Conservation (phyloP, 257 asterid genomes). For the Lycium barbarum region DNA sequence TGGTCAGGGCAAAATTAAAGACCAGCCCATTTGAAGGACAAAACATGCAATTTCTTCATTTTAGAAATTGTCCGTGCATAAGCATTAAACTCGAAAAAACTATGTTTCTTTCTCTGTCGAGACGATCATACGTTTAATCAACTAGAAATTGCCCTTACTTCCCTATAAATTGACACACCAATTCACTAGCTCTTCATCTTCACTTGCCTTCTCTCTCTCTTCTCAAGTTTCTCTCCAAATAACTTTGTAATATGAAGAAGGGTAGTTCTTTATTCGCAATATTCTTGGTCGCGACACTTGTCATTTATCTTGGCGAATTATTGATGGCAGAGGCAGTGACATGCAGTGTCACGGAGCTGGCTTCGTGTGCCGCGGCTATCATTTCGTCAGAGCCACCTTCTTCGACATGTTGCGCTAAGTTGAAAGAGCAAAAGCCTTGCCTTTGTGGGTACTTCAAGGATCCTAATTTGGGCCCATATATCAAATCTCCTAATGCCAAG, state of each 20-base stretch:
- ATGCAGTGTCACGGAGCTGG: conserved; percentile 31
- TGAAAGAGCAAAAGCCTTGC: conserved; percentile 42
- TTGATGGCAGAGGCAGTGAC: conserved; percentile 30
- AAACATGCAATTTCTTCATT: too few species aligned
- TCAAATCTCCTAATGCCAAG: conserved; percentile 39
- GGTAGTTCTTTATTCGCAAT: not conserved
- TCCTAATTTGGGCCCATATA: conserved; percentile 33
- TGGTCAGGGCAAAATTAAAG: too few species aligned
- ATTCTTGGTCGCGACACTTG: not conserved
- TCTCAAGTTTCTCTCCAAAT: not conserved
- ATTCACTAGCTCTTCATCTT: too few species aligned
- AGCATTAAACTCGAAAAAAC: too few species aligned
- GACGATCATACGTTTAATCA: too few species aligned
- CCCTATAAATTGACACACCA: too few species aligned
- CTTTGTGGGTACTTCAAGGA: conserved; percentile 38
- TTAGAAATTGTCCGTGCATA: too few species aligned
- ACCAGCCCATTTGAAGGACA: too few species aligned
- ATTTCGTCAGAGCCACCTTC: not conserved
- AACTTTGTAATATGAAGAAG: not conserved
- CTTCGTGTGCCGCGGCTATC: conserved; percentile 26
- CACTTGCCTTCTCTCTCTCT: not conserved
- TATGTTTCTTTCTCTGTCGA: too few species aligned
- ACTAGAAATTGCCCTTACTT: too few species aligned
- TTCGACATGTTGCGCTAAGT: conserved; percentile 29
- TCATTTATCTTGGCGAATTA: not conserved